Conservation (phyloP, 331 rosid genomes). For the Erythrophleum ivorense region DNA sequence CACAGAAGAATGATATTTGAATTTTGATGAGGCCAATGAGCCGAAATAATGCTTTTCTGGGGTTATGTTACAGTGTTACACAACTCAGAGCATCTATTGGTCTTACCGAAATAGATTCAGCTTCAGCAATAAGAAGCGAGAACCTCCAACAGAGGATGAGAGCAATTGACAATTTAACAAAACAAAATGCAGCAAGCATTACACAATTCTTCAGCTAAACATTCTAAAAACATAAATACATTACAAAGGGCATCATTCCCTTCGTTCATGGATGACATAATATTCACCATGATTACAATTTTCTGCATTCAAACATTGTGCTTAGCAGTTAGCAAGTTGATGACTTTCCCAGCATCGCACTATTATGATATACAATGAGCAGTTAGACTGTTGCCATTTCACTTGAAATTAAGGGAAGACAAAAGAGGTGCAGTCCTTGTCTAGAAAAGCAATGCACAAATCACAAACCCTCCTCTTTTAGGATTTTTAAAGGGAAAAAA, state of each 20-base stretch:
- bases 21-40: slow-evolving; percentile 3
- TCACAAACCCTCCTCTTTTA: not conserved
- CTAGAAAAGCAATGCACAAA: not conserved
- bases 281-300: slow-evolving; percentile 29
- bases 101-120: not conserved
- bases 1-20: not conserved
- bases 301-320: not conserved
- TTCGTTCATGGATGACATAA: not conserved
- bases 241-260: not conserved
- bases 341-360: not conserved
- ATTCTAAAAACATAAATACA: not conserved
- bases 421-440: not conserved
- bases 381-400: slow-evolving; percentile 22
- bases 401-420: slow-evolving; percentile 9
- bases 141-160: not conserved
- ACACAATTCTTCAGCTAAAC: slow-evolving; percentile 22
- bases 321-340: slow-evolving; percentile 19
- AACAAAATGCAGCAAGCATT: slow-evolving; percentile 19
- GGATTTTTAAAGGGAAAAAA: not conserved
- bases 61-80: not conserved
- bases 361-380: not conserved
- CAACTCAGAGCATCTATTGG: not conserved
- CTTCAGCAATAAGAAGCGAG: not conserved
- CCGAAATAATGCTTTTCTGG: not conserved
- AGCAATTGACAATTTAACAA: not conserved